These are phyloP conservation scores for Candida sojae DNA, from an alignment of 1,139 yeast species.

Conservation along the genomic window DNA sequence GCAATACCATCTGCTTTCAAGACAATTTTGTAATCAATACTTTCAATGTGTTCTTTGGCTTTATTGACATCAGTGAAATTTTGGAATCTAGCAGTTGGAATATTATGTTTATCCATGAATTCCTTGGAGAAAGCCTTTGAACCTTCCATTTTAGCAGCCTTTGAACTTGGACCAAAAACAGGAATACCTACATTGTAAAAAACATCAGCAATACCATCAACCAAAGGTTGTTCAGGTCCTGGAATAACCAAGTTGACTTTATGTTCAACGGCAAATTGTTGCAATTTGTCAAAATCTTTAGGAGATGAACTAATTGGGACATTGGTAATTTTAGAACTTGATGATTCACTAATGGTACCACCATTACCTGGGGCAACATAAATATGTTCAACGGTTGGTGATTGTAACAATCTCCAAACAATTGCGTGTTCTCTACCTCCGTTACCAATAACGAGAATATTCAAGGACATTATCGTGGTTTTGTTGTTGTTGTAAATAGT, in stretches of 20 bases:
- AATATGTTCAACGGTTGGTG: constrained; percentile 67
- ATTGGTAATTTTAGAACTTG: constrained; percentile 60
- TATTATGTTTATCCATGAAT: constrained; percentile 87
- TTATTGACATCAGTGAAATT: constrained; percentile 76
- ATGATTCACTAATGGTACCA: constrained; percentile 63
- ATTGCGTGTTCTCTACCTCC: constrained; percentile 99
- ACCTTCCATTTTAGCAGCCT: constrained; percentile 95
- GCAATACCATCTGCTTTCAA: constrained; percentile 98
- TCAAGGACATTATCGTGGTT: constrained; percentile 47
- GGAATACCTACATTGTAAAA: constrained; percentile 85
- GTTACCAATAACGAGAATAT: constrained; percentile 86
- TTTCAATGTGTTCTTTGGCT: constrained; percentile 70
- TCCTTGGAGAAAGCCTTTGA: constrained; percentile 93
- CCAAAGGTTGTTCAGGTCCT: constrained; percentile 99
- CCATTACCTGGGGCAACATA: constrained; percentile 98
- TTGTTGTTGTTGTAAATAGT: background rate
- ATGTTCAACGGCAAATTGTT: constrained; percentile 69
- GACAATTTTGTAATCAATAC: constrained; percentile 76
- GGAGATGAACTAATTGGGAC: constrained; percentile 63
- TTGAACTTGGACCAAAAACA: constrained; percentile 90
- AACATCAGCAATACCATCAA: constrained; percentile 79
- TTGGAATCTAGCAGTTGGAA: constrained; percentile 90
- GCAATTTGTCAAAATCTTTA: constrained; percentile 60
- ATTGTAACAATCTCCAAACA: constrained; percentile 87
- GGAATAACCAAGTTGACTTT: constrained; percentile 80